Evolutionary conservation across 2,329 filamentous ascomycete genomes (phyloP).

Genomic region (Botrytis squamosa): DNA sequence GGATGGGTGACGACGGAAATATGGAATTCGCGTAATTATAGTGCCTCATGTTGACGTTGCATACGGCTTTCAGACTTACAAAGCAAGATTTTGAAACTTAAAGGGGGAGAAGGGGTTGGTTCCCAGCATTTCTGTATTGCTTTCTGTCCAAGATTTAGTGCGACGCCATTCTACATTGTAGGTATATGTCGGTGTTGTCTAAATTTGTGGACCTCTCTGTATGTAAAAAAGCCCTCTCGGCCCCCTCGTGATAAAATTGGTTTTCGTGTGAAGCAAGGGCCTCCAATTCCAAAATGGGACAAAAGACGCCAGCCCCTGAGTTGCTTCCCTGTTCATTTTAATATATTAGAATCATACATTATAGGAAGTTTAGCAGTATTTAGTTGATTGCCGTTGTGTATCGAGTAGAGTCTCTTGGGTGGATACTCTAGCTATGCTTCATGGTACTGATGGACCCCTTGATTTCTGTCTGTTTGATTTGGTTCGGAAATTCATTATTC

Average conservation of each 20-base stretch:
- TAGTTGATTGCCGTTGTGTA: neutral
- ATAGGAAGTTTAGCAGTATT: neutral
- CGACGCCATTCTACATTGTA: neutral
- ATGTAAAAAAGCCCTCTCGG: neutral
- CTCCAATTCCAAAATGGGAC: neutral
- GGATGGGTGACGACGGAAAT: neutral
- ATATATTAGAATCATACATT: neutral
- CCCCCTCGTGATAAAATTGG: neutral
- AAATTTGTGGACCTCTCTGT: neutral
- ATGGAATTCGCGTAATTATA: neutral
- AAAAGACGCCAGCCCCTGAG: neutral
- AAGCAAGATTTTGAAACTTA: neutral
- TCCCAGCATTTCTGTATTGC: neutral
- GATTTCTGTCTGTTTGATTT: neutral
- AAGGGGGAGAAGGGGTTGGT: neutral
- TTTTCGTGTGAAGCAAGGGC: neutral
- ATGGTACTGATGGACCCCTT: neutral
- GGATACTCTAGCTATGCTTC: neutral
- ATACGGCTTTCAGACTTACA: neutral
- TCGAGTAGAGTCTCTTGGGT: neutral
- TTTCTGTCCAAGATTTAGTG: neutral
- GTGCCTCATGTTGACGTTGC: neutral
- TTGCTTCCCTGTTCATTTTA: neutral
- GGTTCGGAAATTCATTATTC: neutral
- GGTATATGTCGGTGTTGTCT: neutral